phyloP scores from a whole-genome alignment of 2,329 filamentous ascomycete genomes.

The Alternaria hordeiaustralica region DNA sequence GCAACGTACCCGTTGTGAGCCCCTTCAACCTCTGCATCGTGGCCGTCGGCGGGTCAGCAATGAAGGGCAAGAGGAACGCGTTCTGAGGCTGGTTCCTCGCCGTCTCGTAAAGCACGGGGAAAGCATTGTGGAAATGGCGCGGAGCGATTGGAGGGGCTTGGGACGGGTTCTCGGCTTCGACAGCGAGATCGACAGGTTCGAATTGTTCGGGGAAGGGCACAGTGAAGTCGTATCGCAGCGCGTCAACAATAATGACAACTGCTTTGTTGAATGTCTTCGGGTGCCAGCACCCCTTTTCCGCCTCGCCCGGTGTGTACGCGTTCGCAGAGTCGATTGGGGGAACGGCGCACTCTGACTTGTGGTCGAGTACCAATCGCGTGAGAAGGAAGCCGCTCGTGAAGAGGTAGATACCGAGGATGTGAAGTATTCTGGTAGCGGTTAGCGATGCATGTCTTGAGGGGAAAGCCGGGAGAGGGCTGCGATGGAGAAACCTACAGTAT shows the following conservation, averaged over 20 bases:
- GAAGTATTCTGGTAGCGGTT: conserved; percentile 65
- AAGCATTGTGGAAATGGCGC: conserved; percentile 81
- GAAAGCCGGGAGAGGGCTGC: background rate
- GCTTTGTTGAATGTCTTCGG: conserved; percentile 92
- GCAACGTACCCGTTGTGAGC: conserved; percentile 90
- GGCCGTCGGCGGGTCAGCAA: conserved; percentile 93
- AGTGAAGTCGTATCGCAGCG: conserved; percentile 95
- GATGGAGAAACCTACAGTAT: conserved; percentile 58
- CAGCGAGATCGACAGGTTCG: conserved; percentile 47
- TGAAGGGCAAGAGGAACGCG: conserved; percentile 91
- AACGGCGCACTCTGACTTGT: conserved; percentile 77
- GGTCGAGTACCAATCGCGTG: conserved; percentile 79
- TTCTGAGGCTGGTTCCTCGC: conserved; percentile 76
- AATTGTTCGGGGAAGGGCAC: conserved; percentile 71
- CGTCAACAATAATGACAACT: conserved; percentile 89
- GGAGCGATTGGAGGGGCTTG: conserved; percentile 36
- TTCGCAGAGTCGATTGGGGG: conserved; percentile 66
- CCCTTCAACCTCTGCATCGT: conserved; percentile 93
- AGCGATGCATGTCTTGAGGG: background rate
- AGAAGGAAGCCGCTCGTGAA: conserved; percentile 96
- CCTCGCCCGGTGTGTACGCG: conserved; percentile 47
- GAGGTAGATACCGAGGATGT: conserved; percentile 82
- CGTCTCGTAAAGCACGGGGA: conserved; percentile 86
- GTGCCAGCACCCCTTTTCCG: conserved; percentile 86
- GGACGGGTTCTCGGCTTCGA: conserved; percentile 19